Conservation (phyloP, 2,329 filamentous ascomycete genomes). For the Endocalyx cinctus region DNA sequence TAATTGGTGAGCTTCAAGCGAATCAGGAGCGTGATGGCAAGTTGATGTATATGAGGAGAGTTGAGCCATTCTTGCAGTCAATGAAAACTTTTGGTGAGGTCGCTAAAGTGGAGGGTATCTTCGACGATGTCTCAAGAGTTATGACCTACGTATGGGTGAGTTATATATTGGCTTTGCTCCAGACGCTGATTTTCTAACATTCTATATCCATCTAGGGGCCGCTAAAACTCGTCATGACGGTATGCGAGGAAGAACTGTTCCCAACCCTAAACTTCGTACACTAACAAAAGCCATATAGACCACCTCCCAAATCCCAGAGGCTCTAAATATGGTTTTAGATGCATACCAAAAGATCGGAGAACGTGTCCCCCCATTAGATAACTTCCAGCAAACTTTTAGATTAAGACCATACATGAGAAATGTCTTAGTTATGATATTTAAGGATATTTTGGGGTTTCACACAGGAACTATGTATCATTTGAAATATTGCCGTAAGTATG, state of each 20-base stretch:
- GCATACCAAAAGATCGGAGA: constrained; percentile 35
- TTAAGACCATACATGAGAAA: constrained; percentile 23
- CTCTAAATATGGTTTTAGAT: constrained; percentile 31
- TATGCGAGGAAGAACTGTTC: constrained; percentile 7
- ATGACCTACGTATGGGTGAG: constrained; percentile 29
- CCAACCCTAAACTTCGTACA: no score
- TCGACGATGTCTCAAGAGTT: constrained; percentile 22
- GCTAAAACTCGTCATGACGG: constrained; percentile 30
- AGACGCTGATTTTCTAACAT: no score
- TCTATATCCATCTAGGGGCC: constrained; percentile 29
- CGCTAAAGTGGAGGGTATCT: constrained; percentile 25
- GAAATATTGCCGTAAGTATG: constrained; percentile 15
- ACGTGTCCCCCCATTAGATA: constrained; percentile 28
- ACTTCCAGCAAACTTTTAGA: constrained; percentile 27
- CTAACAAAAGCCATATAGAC: no score
- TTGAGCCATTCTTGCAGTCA: constrained; percentile 25
- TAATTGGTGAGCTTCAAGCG: constrained; percentile 24
- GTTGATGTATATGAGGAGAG: constrained; percentile 24
- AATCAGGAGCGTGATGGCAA: constrained; percentile 17
- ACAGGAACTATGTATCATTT: constrained; percentile 25
- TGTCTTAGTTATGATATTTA: constrained; percentile 29
- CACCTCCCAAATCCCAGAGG: constrained; percentile 17
- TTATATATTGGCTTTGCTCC: no score
- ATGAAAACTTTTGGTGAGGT: constrained; percentile 33
- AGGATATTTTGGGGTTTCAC: constrained; percentile 36